Evolutionary conservation across 2,329 filamentous ascomycete genomes (phyloP), one percentile per base, ranked within the genome.

Genomic region (Sphaerostilbella broomeana): DNA sequence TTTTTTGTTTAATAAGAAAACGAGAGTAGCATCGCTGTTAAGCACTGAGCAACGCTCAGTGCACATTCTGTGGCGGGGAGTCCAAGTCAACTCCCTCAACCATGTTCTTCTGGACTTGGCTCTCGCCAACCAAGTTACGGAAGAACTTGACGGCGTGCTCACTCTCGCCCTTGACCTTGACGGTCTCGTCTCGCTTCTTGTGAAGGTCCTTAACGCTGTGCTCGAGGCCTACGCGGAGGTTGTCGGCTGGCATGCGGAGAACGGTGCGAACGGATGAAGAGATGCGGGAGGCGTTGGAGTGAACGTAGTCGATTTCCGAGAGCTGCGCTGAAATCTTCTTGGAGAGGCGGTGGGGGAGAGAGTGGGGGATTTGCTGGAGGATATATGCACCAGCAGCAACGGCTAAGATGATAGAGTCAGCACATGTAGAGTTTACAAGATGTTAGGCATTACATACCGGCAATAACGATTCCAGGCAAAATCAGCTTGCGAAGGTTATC

Each of bases 101-200:
- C 29, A 62, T 60, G 30, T 57, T 57, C 22, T 72, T 68, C 51
- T 81, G 69, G 42, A 67, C 62, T 15, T 67, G 67, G 45, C 73
- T 79, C 50, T 80, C 73, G 44, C 84, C 75, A 37, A 92, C 79
- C 13, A 98, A 73, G 54, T 94, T 92, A 37, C 77, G 69, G 61
- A 98, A 98, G 67, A 94, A 97, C 62, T 90, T 94, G 49, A 78
- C 70, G 6, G 92, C 92, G 21, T 86, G 80, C 57, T 94, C 84
- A 56, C 86, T 92, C 64, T 97, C 90, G 22, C 69, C 71, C 61
- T 81, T 81, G 45, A 86, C 75, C 67, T 92, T 94, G 56, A 77
- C 72, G 7, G 87, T 92, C 57, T 95, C 85, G 50, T 92, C 84
- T 51, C 84, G 82, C 58, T 85, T 83, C 40, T 70, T 67, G 45